Evolutionary conservation across 2,329 filamentous ascomycete genomes (phyloP).

Genomic region (Ophiostoma triangulosporum): DNA sequence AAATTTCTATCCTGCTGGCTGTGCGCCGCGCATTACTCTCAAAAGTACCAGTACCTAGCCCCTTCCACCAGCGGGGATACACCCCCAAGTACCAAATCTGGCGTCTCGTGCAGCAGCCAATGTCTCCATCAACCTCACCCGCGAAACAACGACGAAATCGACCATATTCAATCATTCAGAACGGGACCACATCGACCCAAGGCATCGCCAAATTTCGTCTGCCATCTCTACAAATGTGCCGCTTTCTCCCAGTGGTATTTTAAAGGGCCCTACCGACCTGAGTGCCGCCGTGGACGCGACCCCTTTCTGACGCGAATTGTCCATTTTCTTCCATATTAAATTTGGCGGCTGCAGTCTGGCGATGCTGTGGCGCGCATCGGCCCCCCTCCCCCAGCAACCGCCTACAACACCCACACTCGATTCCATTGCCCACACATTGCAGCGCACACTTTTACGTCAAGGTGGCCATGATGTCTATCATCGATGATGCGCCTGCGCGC

Average conservation of each 20-base stretch:
- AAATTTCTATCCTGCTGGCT: too few relatives aligned
- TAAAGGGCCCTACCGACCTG: constrained; percentile 32
- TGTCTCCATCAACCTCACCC: constrained; percentile 15
- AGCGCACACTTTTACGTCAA: constrained; percentile 14
- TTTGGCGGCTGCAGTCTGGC: constrained; percentile 9
- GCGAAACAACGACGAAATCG: constrained; percentile 25
- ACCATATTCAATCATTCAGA: constrained; percentile 37
- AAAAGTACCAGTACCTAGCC: constrained; percentile 1
- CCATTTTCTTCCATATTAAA: constrained; percentile 11
- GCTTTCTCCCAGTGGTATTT: constrained; percentile 35
- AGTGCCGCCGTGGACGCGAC: constrained; percentile 36
- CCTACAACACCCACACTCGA: background rate
- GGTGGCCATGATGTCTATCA: constrained; percentile 38
- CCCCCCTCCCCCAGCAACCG: background rate
- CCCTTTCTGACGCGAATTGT: constrained; percentile 21
- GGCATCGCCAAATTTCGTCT: constrained; percentile 25
- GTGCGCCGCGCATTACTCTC: too few relatives aligned
- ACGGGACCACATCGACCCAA: constrained; percentile 29
- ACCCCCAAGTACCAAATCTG: constrained; percentile 11
- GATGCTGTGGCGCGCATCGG: constrained; percentile 1
- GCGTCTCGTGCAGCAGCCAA: constrained; percentile 9
- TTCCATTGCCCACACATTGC: background rate
- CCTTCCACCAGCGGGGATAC: background rate
- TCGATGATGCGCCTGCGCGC: constrained; percentile 45
- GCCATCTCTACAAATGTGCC: constrained; percentile 41